Base-by-base conservation (phyloP, 2,329 filamentous ascomycete species). In the Talaromyces albobiverticillius region DNA sequence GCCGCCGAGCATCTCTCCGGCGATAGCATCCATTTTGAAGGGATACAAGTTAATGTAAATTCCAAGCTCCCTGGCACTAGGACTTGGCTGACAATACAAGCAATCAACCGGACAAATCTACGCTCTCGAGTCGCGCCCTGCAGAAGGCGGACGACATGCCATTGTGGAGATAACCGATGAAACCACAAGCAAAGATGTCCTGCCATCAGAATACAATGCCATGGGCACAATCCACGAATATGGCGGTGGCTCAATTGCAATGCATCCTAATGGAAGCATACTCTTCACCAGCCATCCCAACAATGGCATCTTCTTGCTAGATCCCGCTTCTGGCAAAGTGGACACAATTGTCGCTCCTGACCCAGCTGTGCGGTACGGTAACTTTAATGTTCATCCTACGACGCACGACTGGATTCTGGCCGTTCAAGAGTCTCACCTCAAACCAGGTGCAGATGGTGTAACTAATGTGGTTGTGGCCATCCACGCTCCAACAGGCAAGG, bases 171-270 rank as follows among this genome's bases (percentile, higher is more conserved):
- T 38, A 61, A 63, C 13, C 53, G 29, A 51, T 43, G 38, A n/a
- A 10, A 63, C 65, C 2, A 59, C 61, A n/a, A n/a, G n/a, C 14
- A 68, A 64, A 26, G 72, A 79, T 34, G 62, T 80, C 1, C 65
- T 82, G 10, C 76, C 79, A 0, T 60, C 60, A 3, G 62, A 72
- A 0, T 76, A 76, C 59, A 77, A 70, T 57, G 78, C 72, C 3
- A 64, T 68, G 43, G 79, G 75, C 23, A 69, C 63, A 1, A 75
- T 82, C n/a, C 80, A 83, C 56, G 79, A 81, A 57, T 82, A 82
- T 50, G 80, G 80, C 1, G 80, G 79, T 8, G 73, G 72, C 2
- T 67, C 77, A 0, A 25, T 34, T 45, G 76, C 76, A 46, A 62
- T 79, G 41, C 59, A 61, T 8, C 58, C 74, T 2, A 60, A 62